Evolutionary conservation across 1,139 yeast genomes (phyloP).

Genomic region (Nakaseomyces kungkrabaensis): DNA sequence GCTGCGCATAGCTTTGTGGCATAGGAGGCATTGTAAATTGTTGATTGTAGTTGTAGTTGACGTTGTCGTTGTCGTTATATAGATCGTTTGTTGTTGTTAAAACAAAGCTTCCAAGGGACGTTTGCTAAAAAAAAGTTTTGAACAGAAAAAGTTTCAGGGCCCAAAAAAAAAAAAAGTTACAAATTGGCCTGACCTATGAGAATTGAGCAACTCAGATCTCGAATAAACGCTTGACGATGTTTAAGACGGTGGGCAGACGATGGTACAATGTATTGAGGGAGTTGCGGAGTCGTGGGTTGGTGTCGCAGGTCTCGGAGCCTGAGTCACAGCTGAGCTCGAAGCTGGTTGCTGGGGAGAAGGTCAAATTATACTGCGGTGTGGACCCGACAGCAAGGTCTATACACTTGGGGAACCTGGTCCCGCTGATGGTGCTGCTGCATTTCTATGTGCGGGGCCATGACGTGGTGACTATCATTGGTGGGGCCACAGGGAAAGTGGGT

Average conservation of each 20-base stretch:
- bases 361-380: slow-evolving; percentile 84
- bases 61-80: too few species aligned
- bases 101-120: too few species aligned
- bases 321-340: slow-evolving; percentile 15
- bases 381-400: slow-evolving; percentile 90
- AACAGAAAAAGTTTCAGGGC: too few species aligned
- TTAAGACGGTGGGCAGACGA: background rate
- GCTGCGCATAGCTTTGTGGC: slow-evolving; percentile 61
- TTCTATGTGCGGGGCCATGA: slow-evolving; percentile 78
- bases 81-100: too few species aligned
- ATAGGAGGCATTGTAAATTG: slow-evolving; percentile 63
- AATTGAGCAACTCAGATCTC: too few species aligned
- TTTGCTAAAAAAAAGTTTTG: too few species aligned
- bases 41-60: background rate
- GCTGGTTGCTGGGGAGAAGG: slow-evolving; percentile 26
- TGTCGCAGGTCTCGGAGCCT: slow-evolving; percentile 29
- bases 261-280: slow-evolving; percentile 10
- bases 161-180: too few species aligned
- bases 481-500: slow-evolving; percentile 97
- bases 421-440: slow-evolving; percentile 75
- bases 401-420: slow-evolving; percentile 84
- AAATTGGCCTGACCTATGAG: too few species aligned
- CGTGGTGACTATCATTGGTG: slow-evolving; percentile 79
- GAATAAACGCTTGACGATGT: background rate
- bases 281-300: slow-evolving; percentile 29